Evolutionary conservation across 306 rosid species (phyloP).

Genomic region (Cicer judaicum): DNA sequence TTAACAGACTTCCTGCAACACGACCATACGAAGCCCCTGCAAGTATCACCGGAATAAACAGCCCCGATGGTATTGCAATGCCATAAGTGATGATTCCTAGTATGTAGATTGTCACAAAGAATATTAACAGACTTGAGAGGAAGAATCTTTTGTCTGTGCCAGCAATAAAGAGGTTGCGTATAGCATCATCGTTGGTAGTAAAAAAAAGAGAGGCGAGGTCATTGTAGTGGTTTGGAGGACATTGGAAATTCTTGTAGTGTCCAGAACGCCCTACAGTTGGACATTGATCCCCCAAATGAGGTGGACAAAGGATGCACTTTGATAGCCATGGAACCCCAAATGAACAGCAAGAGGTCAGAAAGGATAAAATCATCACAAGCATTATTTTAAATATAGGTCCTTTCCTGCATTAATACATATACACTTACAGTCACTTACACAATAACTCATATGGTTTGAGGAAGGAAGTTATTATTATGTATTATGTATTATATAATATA

Average conservation of each 20-base stretch:
- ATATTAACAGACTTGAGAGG: slow-evolving; percentile 66
- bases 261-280: slow-evolving; percentile 68
- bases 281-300: slow-evolving; percentile 56
- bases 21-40: slow-evolving; percentile 91
- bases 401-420: slow-evolving; percentile 54
- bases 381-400: slow-evolving; percentile 61
- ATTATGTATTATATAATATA: too few relatives aligned
- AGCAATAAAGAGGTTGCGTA: slow-evolving; percentile 70
- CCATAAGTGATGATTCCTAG: slow-evolving; percentile 86
- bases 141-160: slow-evolving; percentile 59
- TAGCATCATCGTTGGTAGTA: slow-evolving; percentile 82
- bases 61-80: slow-evolving; percentile 89
- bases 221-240: slow-evolving; percentile 73
- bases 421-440: too few relatives aligned
- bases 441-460: too few relatives aligned
- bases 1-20: slow-evolving; percentile 64
- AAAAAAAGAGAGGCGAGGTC: slow-evolving; percentile 91
- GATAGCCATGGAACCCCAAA: slow-evolving; percentile 80
- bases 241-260: slow-evolving; percentile 64
- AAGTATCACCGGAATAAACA: slow-evolving; percentile 84
- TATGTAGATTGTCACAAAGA: slow-evolving; percentile 62
- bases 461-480: too few relatives aligned
- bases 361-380: slow-evolving; percentile 58
- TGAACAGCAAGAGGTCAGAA: slow-evolving; percentile 70
- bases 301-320: slow-evolving; percentile 72